Evolutionary conservation across 768 basidiomycete genomes (phyloP), one percentile per base, ranked within the genome.

Genomic region (Tricholoma sp.): DNA sequence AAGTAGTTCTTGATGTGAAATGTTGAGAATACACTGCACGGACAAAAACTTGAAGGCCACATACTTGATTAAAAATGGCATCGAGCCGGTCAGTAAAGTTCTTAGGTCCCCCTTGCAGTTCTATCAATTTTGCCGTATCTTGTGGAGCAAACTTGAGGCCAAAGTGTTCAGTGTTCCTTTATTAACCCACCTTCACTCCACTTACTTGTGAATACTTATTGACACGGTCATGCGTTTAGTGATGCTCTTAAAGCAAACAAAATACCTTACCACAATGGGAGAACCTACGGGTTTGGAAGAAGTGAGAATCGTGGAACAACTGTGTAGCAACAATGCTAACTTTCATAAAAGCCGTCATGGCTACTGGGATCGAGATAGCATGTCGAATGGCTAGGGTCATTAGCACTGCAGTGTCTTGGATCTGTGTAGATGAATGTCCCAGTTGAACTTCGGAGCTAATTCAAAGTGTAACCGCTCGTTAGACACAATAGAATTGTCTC

Each of bases 341-440:
- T 75, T 72, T 86, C 85, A 63, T 86, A 86, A 65, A 85, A 86
- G 0, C 85, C 84, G 65, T 86, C 84, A 10, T 74, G 66, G 31
- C 79, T 79, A 14, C 69, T 74, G 10, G 80, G 76, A 59, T 84
- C 78, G 57, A 86, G 66, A 71, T 83, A 85, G 61, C 85, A 86
- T 0, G 83, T 83, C 1, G 84, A 75, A 21, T 75, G 70, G 3
- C 68, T 67, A 0, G 84, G 85, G 61, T 85, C 84, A 57, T 86
- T 79, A 41, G 82, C 74, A 62, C 83, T 85, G 64, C 85, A 86
- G 64, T 85, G 84, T 35, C 85, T 71, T 3, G 85, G 85, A 66
- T 86, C 85, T 1, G 85, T 86, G 58, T 77, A 83, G 63, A 80
- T 82, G 69, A 80, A 86, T 0, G 77, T 78, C 4, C 85, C 84